A percentile compares a stretch with the other conserved stretches of the same genome.
Evolutionary conservation across 768 basidiomycete genomes (phyloP).

Genomic region (Scleroderma citrinum): DNA sequence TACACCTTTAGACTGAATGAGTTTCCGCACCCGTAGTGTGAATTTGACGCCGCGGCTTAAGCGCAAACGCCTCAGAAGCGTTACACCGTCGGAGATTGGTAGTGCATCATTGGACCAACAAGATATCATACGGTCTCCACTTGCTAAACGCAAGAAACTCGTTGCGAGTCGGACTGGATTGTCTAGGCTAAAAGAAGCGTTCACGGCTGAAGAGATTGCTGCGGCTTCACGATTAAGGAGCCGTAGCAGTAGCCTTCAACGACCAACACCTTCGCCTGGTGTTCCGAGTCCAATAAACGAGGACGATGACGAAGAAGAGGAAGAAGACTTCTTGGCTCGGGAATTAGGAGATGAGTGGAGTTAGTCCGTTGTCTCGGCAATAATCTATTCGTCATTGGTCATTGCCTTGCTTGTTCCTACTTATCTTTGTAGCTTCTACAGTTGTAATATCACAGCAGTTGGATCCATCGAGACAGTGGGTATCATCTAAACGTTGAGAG

Average conservation of each 20-base stretch:
- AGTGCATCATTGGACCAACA: conserved; percentile 31
- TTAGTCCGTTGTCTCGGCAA: conserved; percentile 31
- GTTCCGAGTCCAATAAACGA: conserved; percentile 34
- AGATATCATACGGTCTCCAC: conserved; percentile 55
- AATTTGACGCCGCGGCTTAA: conserved; percentile 39
- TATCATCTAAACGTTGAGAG: too few species aligned
- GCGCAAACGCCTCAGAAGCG: conserved; percentile 66
- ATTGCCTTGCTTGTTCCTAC: conserved; percentile 8
- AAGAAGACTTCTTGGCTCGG: conserved; percentile 77
- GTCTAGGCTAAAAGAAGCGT: conserved; percentile 64
- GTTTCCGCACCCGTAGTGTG: conserved; percentile 26
- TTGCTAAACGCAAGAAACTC: conserved; percentile 77
- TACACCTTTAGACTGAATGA: conserved; percentile 12
- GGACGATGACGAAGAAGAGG: conserved; percentile 47
- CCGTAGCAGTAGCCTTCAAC: conserved; percentile 16
- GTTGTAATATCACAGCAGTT: conserved; percentile 14
- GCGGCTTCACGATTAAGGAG: conserved; percentile 13
- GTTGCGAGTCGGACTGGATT: conserved; percentile 57
- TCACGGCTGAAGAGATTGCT: conserved; percentile 48
- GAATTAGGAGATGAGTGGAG: conserved; percentile 76
- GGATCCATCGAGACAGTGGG: conserved; percentile 2
- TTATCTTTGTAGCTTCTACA: conserved; percentile 15
- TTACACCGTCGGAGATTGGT: conserved; percentile 61
- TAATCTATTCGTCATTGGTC: conserved; percentile 1
- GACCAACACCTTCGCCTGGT: conserved; percentile 7